Conservation (phyloP, 495 filamentous ascomycete species). For the Annulohypoxylon nitens region DNA sequence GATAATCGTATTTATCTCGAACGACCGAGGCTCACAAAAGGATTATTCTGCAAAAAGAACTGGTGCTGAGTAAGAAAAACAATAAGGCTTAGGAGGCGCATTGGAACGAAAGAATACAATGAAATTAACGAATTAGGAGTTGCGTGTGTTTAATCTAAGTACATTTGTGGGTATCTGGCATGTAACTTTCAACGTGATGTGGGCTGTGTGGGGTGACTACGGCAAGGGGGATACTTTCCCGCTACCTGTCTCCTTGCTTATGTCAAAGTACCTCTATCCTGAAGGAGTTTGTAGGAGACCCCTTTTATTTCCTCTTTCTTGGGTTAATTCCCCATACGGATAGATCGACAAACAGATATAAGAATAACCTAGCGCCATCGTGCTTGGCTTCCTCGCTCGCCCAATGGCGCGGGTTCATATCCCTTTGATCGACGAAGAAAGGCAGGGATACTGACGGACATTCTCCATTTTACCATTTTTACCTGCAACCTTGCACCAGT, state of each 20-base stretch:
- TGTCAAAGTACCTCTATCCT: conserved; percentile 14
- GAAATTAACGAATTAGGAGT: conserved; percentile 2
- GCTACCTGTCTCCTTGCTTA: conserved; percentile 12
- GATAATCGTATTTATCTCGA: neutral
- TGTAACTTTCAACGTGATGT: conserved; percentile 2
- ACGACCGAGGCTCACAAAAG: neutral
- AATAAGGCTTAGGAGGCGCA: neutral
- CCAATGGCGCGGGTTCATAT: conserved; percentile 37
- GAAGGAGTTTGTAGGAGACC: conserved; percentile 26
- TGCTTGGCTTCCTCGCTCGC: conserved; percentile 40
- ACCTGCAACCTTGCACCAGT: conserved; percentile 37
- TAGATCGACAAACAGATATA: conserved; percentile 39
- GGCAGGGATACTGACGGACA: conserved; percentile 42
- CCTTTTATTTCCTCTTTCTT: conserved; percentile 44
- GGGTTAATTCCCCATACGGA: conserved; percentile 28
- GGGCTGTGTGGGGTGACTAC: neutral
- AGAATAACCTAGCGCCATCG: conserved; percentile 41
- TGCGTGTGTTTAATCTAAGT: conserved; percentile 7
- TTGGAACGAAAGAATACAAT: neutral
- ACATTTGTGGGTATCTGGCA: neutral
- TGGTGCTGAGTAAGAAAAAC: neutral
- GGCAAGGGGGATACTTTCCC: neutral
- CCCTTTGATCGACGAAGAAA: conserved; percentile 40
- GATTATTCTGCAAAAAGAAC: neutral
- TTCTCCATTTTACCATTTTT: conserved; percentile 38